Evolutionary conservation across 2,329 filamentous ascomycete genomes (phyloP), one percentile per base, ranked within the genome.

Genomic region (Diaporthe caulivora): DNA sequence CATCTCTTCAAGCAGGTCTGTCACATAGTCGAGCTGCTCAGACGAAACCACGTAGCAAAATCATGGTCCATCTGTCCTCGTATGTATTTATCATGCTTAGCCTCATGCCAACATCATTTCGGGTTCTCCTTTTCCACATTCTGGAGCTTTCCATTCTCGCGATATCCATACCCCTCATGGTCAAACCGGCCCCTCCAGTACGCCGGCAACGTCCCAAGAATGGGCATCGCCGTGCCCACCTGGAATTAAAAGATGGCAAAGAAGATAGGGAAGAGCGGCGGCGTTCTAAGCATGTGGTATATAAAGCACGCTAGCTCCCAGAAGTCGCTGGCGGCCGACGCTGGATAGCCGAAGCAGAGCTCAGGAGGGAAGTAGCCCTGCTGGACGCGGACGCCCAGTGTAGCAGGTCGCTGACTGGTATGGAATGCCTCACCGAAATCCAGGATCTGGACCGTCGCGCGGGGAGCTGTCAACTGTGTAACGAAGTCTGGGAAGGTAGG

Each of bases 101-200:
- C 29, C 29, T 70, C 37, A 7, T 57, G 24, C 40, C 68, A 70
- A 40, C 53, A 70, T 21, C 44, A 53, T 29, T 18, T 34, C 0
- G 11, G 21, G 3, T 68, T 29, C 7, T n/a, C 8, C 24, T 21
- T 34, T 5, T n/a, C 64, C 9, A 6, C 34, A 15, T 57, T 37
- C 4, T 58, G 8, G 17, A 34, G 17, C 3, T 51, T 10, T 0
- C 67, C 67, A 11, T 34, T 13, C 53, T 70, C 67, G 9, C 53
- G 37, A 9, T 70, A 49, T 11, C 37, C 67, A 47, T 58, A 68
- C 13, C 13, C 47, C 9, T 58, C 51, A 11, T 70, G 15, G 21
- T 70, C 53, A 8, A 47, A 70, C 6, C 40, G 53, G n/a, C 53
- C 34, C 40, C 40, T 70, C 67, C 67, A 70, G 18, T 58, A 37